These are phyloP conservation scores for Piper betle DNA, from an alignment of 164 flowering plant species.

Conservation along the genomic window DNA sequence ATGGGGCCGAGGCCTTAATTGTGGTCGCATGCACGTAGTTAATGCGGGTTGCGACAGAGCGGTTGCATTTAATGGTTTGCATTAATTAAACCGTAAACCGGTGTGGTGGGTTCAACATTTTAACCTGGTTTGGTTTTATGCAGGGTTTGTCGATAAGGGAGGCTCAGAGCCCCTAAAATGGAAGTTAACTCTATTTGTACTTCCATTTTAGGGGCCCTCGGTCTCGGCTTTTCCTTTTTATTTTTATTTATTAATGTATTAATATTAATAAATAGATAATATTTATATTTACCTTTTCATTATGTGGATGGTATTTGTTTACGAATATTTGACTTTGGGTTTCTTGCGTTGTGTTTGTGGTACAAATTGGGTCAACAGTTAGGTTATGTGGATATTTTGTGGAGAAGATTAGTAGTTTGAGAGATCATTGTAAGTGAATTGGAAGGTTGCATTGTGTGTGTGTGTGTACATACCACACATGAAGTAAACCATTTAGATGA, in stretches of 20 bases:
- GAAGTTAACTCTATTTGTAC: background rate
- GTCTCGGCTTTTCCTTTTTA: background rate
- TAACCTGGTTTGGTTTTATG: background rate
- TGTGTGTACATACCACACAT: no score
- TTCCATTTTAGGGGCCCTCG: background rate
- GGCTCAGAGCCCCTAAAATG: background rate
- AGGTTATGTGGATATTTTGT: no score
- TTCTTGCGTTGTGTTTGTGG: no score
- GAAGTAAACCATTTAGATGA: no score
- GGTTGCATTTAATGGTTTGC: constrained; percentile 4
- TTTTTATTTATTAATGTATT: no score
- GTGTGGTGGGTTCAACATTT: background rate
- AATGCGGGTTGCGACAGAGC: background rate
- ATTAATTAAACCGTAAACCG: background rate
- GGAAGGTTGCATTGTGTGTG: no score
- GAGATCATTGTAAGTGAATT: no score
- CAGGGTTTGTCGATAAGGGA: background rate
- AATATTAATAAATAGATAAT: no score
- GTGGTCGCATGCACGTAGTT: constrained; percentile 6
- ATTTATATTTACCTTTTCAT: no score
- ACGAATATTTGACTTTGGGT: no score
- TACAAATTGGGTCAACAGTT: no score
- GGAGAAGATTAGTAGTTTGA: no score
- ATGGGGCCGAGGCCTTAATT: constrained; percentile 3
- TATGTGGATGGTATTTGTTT: background rate